Base-by-base conservation (phyloP, 305 asterid genomes). In the Euphrasia arctica region DNA sequence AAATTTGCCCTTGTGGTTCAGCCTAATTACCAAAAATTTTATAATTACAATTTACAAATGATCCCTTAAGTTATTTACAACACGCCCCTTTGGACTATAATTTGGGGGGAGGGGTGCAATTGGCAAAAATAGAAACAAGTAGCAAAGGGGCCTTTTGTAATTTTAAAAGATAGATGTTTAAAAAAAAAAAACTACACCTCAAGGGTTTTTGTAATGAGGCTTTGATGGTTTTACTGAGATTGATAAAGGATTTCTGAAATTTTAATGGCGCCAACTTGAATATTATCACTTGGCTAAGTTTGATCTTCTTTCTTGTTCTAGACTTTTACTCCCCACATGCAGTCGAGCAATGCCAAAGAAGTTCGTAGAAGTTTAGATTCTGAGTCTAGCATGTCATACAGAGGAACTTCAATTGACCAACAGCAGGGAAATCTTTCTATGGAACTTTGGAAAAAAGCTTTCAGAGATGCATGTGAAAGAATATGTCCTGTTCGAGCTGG, bases 261-360 rank as follows among this genome's bases (percentile, higher is more conserved):
- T 59, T 49, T 66, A 18, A 14, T 45, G 64, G 51, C 58, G 32
- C 57, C 9, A 7, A 61, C 60, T 42, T 61, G 61, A 55, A 71
- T 39, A 12, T n/a, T 54, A 43, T 13, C 15, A 42, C 54, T 42
- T 58, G 50, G 59, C 66, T 74, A 0, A 50, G 60, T 39, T 70
- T 63, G 3, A 63, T 65, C 51, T 62, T 27, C 28, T 58, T 69
- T 41, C 27, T 18, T 65, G 49, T 56, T 67, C 60, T 82, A 91
- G 98, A 82, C 83, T 65, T 83, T 87, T 76, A 90, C 90, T 59
- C 97, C 97, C 74, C 86, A 80, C 62, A 90, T 90, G 97, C 97
- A 90, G 74, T 77, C 93, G 59, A 83, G 82, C 64, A 83, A 85
- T 64, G 83, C 84, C 70, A 79, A 80, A 50, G 79, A 75, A 42